Evolutionary conservation across 371 early-diverging fungal genomes (phyloP), one percentile per base, ranked within the genome.

Genomic region (Mucor indicus): DNA sequence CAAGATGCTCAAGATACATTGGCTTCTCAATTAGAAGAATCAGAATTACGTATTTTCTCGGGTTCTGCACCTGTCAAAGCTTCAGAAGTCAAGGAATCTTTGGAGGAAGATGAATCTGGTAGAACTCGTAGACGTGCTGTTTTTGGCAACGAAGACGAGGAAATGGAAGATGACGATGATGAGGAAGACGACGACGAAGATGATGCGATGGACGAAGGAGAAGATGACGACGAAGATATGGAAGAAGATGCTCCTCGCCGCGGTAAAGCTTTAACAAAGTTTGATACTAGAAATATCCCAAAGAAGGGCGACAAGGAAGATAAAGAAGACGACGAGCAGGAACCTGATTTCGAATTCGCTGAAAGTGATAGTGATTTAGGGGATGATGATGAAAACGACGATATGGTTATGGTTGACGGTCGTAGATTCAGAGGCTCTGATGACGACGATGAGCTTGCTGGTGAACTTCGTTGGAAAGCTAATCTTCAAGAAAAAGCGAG

Each of bases 31-130:
- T 72, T 98, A 30, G 76, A 83, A 37, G 76, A 73, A 7, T 86
- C 88, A 53, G 81, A 90, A 37, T 67, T 98, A 52, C 83, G 85
- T 15, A 76, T 98, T 44, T 98, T 98, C 58, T 77, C 84, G 8
- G 72, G 75, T 15, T 85, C 95, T 8, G 69, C 80, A 20, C 92
- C 91, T 11, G 58, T 92, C 47, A 69, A 69, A 46, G 90, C 87
- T n/a, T 75, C 66, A 1, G 83, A 85, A 64, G 48, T 79, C 11
- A 69, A 57, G 11, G 65, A 64, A 35, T 48, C 48, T 25, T 43
- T 58, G 8, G 69, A 68, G 38, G 62, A 69, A 22, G 57, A 68
- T 40, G 76, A 64, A 19, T 59, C 55, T 17, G 81, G 82, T 31
- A 69, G 82, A 55, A 58, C 62, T 13, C 79, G 86, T 38, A 72